phyloP scores from a whole-genome alignment of 140 eudicot species.

The Senecio squalidus region DNA sequence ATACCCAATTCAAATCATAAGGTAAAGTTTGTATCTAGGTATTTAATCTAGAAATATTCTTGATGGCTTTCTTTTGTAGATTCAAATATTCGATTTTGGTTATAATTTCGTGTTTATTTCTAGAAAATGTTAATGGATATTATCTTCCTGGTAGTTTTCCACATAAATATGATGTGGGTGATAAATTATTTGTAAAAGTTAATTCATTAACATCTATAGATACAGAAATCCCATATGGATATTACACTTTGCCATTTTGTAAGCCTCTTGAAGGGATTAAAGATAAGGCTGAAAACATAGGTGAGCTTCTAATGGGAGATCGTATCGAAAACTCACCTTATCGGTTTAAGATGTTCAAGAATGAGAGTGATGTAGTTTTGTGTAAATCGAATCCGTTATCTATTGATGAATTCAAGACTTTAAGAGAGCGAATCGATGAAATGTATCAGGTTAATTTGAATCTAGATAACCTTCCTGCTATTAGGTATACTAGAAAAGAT shows the following conservation, averaged over 20 bases:
- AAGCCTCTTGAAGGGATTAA: neutral
- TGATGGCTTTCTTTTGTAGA: neutral
- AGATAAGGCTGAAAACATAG: conserved; percentile 41
- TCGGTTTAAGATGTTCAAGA: conserved; percentile 35
- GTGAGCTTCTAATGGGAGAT: conserved; percentile 58
- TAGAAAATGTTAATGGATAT: neutral
- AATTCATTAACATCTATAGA: neutral
- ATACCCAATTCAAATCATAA: neutral
- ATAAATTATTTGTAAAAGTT: neutral
- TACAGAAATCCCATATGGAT: conserved; percentile 2
- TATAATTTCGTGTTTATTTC: neutral
- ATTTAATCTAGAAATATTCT: neutral
- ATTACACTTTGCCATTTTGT: conserved; percentile 4
- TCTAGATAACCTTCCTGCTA: conserved; percentile 53
- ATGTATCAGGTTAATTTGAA: conserved; percentile 58
- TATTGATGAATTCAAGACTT: conserved; percentile 36
- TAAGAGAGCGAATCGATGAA: conserved; percentile 47
- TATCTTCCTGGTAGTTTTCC: conserved; percentile 1
- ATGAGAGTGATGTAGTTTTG: conserved; percentile 36
- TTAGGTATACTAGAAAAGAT: conserved; percentile 37
- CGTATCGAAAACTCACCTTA: conserved; percentile 51
- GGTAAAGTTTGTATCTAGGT: neutral
- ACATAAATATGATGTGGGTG: neutral
- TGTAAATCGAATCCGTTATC: conserved; percentile 40
- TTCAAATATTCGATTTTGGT: neutral